Conservation (phyloP, 2,329 filamentous ascomycete species). For the Xylaria sp. region DNA sequence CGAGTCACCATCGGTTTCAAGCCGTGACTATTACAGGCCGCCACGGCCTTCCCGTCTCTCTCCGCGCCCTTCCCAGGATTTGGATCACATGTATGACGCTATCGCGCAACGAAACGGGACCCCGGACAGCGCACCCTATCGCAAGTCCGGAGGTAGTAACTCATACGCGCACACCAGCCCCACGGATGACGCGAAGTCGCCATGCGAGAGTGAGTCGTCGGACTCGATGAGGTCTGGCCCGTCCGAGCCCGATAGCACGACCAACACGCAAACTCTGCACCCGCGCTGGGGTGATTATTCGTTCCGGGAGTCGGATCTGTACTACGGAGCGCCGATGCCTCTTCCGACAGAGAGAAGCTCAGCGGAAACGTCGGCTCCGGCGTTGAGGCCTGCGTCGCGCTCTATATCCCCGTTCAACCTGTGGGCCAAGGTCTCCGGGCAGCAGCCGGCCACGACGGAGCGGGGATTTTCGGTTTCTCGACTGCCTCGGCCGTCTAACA, state of each 20-base stretch:
- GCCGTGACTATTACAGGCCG: conserved; percentile 8
- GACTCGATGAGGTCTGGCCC: not conserved
- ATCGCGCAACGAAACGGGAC: not conserved
- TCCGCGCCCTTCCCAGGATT: not conserved
- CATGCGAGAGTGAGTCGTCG: not conserved
- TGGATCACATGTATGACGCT: not conserved
- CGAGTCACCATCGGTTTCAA: conserved; percentile 1
- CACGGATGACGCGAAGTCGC: too few species aligned
- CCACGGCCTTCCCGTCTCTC: conserved; percentile 2
- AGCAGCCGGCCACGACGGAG: not conserved
- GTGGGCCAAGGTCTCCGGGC: conserved; percentile 5
- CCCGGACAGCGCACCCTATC: too few species aligned
- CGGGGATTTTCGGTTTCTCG: conserved; percentile 4
- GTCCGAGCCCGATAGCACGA: conserved; percentile 4
- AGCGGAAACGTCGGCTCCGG: not conserved
- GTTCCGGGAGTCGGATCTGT: conserved; percentile 41
- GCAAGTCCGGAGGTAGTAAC: too few species aligned
- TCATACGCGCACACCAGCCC: too few species aligned
- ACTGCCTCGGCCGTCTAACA: not conserved
- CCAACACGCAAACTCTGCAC: conserved; percentile 24
- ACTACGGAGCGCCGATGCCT: conserved; percentile 33
- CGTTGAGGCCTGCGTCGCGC: not conserved
- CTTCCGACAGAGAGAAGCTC: not conserved
- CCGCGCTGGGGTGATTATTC: conserved; percentile 40
- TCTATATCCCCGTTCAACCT: not conserved